phyloP scores from a whole-genome alignment of 2,329 filamentous ascomycete species.

The Thelonectria blattea region DNA sequence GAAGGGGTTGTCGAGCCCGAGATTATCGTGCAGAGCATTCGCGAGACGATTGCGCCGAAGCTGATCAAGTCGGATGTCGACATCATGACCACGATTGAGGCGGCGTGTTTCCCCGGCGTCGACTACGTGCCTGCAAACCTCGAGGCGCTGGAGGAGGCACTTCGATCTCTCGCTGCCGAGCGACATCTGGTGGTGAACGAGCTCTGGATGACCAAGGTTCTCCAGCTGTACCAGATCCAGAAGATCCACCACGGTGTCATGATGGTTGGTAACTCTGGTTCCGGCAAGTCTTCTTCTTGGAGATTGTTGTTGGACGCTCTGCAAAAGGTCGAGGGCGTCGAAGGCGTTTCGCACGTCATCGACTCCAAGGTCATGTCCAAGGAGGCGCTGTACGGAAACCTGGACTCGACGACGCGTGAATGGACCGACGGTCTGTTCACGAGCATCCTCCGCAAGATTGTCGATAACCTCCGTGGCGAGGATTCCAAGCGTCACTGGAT shows the following conservation, averaged over 20 bases:
- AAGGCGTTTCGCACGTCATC: constrained; percentile 96
- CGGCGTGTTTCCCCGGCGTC: constrained; percentile 87
- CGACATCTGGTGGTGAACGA: constrained; percentile 90
- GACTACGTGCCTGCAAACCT: constrained; percentile 91
- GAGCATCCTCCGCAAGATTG: constrained; percentile 95
- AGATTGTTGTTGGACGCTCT: constrained; percentile 88
- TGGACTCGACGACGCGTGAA: constrained; percentile 96
- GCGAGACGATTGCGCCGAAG: constrained; percentile 98
- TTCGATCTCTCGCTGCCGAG: constrained; percentile 81
- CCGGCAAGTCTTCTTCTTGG: constrained; percentile 96
- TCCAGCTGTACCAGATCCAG: constrained; percentile 98
- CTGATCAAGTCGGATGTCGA: constrained; percentile 91
- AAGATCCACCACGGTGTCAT: constrained; percentile 99
- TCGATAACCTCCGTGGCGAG: constrained; percentile 97
- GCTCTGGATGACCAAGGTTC: constrained; percentile 94
- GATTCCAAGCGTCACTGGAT: constrained; percentile 99
- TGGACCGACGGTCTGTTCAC: constrained; percentile 99
- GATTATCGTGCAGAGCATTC: constrained; percentile 97
- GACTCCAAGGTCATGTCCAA: constrained; percentile 99
- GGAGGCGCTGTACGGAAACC: constrained; percentile 91
- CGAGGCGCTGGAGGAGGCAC: constrained; percentile 77
- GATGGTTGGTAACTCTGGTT: constrained; percentile 99
- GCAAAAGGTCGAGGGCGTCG: constrained; percentile 86
- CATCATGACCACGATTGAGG: constrained; percentile 83
- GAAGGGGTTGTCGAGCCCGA: constrained; percentile 88